Evolutionary conservation across 2,329 filamentous ascomycete genomes (phyloP).

Genomic region (Colletotrichum camelliae): DNA sequence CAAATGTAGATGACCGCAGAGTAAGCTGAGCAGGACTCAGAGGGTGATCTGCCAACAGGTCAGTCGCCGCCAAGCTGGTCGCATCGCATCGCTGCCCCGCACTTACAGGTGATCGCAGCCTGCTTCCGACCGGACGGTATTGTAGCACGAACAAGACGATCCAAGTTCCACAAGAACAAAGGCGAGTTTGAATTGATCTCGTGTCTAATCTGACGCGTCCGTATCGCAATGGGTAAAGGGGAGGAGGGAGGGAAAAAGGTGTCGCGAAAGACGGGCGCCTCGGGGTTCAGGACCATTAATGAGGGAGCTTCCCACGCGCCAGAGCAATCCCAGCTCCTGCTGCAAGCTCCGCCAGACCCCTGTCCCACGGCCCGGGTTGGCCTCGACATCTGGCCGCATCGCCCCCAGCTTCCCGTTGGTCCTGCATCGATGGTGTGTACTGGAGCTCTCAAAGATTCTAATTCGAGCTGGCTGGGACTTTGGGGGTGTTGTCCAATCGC

Average conservation of each 20-base stretch:
- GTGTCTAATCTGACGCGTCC: not conserved
- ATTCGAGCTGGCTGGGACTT: conserved; percentile 4
- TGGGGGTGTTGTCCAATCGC: conserved; percentile 9
- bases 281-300: conserved; percentile 11
- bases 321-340: conserved; percentile 3
- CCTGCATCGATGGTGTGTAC: not conserved
- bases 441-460: not conserved
- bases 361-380: not conserved
- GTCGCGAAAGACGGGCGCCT: conserved; percentile 1
- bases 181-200: not conserved
- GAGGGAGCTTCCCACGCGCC: conserved; percentile 13
- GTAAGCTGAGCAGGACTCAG: not conserved
- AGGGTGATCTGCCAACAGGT: not conserved
- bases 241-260: not conserved
- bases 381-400: conserved; percentile 14
- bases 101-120: conserved; percentile 12
- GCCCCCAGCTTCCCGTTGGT: conserved; percentile 17
- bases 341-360: conserved; percentile 18
- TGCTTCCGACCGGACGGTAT: not conserved
- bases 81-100: conserved; percentile 12
- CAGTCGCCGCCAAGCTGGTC: not conserved
- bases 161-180: not conserved
- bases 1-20: not conserved
- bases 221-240: not conserved
- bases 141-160: not conserved